A percentile compares a stretch with the other conserved stretches of the same genome.
phyloP scores from a whole-genome alignment of 805 yeast genomes.

The Saccharomycopsis schoenii region DNA sequence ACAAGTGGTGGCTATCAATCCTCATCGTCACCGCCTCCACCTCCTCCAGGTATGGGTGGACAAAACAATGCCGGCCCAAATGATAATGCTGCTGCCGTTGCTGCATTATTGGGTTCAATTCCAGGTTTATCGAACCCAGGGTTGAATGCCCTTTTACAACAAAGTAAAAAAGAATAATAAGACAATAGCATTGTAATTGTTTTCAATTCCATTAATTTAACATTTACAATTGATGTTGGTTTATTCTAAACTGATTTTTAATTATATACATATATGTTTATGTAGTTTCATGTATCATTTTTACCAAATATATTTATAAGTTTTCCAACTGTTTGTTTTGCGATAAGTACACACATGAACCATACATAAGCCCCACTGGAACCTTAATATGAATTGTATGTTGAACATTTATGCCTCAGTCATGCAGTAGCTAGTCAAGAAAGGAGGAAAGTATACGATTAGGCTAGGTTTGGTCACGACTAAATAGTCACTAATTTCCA shows the following conservation, averaged over 20 bases:
- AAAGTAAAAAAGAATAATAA: background rate
- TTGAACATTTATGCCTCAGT: too few relatives aligned
- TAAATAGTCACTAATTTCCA: too few relatives aligned
- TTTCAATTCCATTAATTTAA: background rate
- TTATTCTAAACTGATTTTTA: background rate
- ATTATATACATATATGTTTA: background rate
- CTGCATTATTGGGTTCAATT: conserved; percentile 16
- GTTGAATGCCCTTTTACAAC: conserved; percentile 10
- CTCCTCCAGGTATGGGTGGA: background rate
- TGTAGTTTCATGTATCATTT: background rate
- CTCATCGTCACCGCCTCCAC: background rate
- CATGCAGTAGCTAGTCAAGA: too few relatives aligned
- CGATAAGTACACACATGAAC: too few relatives aligned
- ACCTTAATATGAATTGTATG: too few relatives aligned
- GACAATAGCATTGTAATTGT: background rate
- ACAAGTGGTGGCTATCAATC: background rate
- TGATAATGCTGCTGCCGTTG: conserved; percentile 14
- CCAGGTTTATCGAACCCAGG: conserved; percentile 14
- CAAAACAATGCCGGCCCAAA: background rate
- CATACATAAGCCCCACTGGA: too few relatives aligned
- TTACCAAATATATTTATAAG: background rate
- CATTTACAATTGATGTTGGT: background rate
- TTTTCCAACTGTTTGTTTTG: too few relatives aligned
- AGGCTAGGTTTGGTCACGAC: too few relatives aligned
- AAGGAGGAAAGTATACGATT: too few relatives aligned